phyloP scores from a whole-genome alignment of 177 flowering plant species.

The Vitis hybrid region DNA sequence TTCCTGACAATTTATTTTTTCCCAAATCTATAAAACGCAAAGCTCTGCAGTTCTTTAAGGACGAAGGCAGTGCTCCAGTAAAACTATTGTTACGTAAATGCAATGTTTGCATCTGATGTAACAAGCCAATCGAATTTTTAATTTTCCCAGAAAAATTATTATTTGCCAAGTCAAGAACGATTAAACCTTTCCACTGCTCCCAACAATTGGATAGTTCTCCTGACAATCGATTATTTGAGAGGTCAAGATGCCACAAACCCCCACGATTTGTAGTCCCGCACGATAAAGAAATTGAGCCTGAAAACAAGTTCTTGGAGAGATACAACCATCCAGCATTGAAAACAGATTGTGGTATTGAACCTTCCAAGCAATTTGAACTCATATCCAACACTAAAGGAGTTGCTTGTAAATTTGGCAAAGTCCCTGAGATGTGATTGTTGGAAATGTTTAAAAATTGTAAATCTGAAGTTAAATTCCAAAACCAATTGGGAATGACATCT shows the following conservation, averaged over 20 bases:
- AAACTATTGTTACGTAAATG: slow-evolving; percentile 19
- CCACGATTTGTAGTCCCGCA: accelerated
- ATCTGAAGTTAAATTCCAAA: slow-evolving; percentile 5
- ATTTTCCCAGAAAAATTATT: slow-evolving; percentile 23
- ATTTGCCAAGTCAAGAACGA: slow-evolving; percentile 2
- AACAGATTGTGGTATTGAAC: no score
- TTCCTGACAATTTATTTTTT: slow-evolving; percentile 9
- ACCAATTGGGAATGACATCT: slow-evolving; percentile 18
- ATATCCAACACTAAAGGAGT: no score
- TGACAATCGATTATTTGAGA: neutral
- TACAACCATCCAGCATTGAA: neutral
- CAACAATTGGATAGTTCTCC: slow-evolving; percentile 18
- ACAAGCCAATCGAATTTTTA: slow-evolving; percentile 19
- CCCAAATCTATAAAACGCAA: slow-evolving; percentile 6
- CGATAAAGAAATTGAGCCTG: slow-evolving; percentile 4
- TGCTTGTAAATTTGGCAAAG: no score
- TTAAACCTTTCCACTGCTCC: neutral
- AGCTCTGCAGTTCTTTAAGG: slow-evolving; percentile 11
- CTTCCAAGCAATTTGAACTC: no score
- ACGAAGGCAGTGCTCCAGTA: slow-evolving; percentile 18
- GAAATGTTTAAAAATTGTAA: neutral
- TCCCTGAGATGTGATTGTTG: neutral
- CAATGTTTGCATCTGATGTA: neutral
- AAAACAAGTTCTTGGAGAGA: slow-evolving; percentile 14
- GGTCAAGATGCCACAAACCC: neutral